Evolutionary conservation across 495 filamentous ascomycete genomes (phyloP), one percentile per base, ranked within the genome.

Genomic region (Jackrogersella minutella): DNA sequence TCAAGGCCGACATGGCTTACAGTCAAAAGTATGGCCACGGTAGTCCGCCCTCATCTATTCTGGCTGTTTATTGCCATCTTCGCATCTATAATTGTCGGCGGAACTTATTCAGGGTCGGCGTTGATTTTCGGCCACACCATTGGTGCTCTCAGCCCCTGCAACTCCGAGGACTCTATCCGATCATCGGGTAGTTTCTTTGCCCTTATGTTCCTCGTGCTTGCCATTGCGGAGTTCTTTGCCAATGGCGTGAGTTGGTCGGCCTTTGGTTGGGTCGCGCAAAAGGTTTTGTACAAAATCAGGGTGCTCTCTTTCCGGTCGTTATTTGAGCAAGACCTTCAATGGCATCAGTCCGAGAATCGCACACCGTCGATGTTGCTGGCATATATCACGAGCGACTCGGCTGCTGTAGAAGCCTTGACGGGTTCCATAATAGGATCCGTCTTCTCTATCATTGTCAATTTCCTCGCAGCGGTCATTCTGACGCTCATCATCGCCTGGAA

Each of bases 401-500:
- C 76, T 1, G 73, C 79, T 24, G 71, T 86, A 0, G 76, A 76
- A 28, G 72, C 76, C 0, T 63, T 83, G 28, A 79, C 77, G 6
- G 80, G 80, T 16, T 74, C 77, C 5, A 80, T 82, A 37, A 70
- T 83, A 16, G 80, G 80, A 4, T 78, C 77, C 0, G 62, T 86
- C 39, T 76, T 83, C 52, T 83, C 81, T 26, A 82, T 84, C 21
- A 68, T 44, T 36, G 77, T 73, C 68, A 84, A 46, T 78, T 82
- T 49, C 64, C 0, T 81, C 14, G 76, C 65, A 0, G 79, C 84
- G 7, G 78, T 87, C 52, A 75, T 82, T 10, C 72, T 88, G 22
- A 79, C 86, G 0, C 84, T 88, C 58, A 73, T 84, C 13, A 78
- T 87, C 50, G 87, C 86, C 4, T 89, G 87, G 87, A 88, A 88